Percentiles rank a stretch among this genome's conserved stretches.
Evolutionary conservation across 2,329 filamentous ascomycete genomes (phyloP).

Genomic region (Trichophyton benhamiae): DNA sequence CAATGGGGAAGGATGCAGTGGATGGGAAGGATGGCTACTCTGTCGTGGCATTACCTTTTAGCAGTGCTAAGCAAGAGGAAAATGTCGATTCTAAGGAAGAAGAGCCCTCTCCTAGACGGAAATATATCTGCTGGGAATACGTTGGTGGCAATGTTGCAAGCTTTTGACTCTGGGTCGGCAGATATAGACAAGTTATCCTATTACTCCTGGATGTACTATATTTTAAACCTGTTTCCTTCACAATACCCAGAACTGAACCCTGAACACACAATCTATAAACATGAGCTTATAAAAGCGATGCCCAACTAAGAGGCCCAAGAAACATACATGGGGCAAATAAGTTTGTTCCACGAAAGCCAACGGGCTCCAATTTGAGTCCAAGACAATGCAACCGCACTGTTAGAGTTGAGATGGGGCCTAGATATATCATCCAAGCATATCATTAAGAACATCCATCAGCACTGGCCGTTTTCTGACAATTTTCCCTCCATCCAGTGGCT

Average conservation of each 20-base stretch:
- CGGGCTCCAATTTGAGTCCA: neutral
- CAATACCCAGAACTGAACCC: neutral
- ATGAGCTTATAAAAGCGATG: neutral
- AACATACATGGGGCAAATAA: neutral
- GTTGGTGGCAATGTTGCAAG: constrained; percentile 18
- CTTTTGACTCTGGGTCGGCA: neutral
- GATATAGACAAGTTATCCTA: neutral
- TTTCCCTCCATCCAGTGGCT: constrained; percentile 36
- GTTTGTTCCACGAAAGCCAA: constrained; percentile 4
- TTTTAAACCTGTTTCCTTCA: neutral
- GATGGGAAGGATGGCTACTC: constrained; percentile 32
- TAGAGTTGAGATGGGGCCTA: neutral
- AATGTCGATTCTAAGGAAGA: neutral
- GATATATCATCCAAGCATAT: constrained; percentile 30
- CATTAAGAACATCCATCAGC: constrained; percentile 66
- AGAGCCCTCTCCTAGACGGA: neutral
- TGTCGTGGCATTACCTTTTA: constrained; percentile 16
- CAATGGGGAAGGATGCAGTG: constrained; percentile 26
- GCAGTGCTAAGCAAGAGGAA: neutral
- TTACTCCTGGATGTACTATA: neutral
- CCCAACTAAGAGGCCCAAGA: neutral
- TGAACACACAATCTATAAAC: neutral
- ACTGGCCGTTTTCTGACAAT: constrained; percentile 56
- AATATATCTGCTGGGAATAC: constrained; percentile 31
- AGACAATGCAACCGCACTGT: constrained; percentile 6